Base-by-base conservation (phyloP, 768 basidiomycete genomes). In the Calocybe gangraenosa region DNA sequence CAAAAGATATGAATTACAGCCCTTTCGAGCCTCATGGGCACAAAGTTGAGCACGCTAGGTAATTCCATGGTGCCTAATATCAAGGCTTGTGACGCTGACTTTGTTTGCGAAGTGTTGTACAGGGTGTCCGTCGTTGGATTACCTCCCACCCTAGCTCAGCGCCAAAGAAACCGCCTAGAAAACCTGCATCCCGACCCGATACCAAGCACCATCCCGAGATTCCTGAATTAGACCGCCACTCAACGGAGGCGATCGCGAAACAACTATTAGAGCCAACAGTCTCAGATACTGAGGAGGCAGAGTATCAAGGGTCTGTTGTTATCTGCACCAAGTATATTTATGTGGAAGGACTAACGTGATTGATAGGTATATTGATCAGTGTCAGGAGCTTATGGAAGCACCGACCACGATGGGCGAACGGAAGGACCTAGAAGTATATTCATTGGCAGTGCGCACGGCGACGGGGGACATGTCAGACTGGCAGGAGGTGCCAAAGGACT, bases 111-210 rank as follows among this genome's bases (percentile, higher is more conserved):
- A 90, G 87, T 44, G 70, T 89, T 42, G 86, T 91, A 48, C 83
- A 84, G 49, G 88, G 87, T 20, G 83, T 91, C 8, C 74, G 84
- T 21, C 75, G 81, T 14, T 90, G 86, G 87, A 89, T 91, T 42
- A 73, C 80, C 8, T 71, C 83, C 1, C 72, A 75, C 35, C 67
- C 74, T 1, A 55, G 70, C 1, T 51, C 73, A 2, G 69, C 57
- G 20, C 59, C 69, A 45, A 76, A 71, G 50, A 70, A 65, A 50
- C 58, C 54, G 41, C 64, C 57, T 40, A 65, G 63, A 23, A 74
- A 75, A 28, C 48, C 65, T 30, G 43, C 57, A 7, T 45, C 65
- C 3, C 64, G 65, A n/a, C 56, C 65, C 8, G 71, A 71, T 48
- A 51, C 58, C 11, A 67, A 63, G 53, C 65, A 65, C 46, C 54